phyloP scores from a whole-genome alignment of 1,284 basidiomycete species.

The Ceratobasidium sp. region DNA sequence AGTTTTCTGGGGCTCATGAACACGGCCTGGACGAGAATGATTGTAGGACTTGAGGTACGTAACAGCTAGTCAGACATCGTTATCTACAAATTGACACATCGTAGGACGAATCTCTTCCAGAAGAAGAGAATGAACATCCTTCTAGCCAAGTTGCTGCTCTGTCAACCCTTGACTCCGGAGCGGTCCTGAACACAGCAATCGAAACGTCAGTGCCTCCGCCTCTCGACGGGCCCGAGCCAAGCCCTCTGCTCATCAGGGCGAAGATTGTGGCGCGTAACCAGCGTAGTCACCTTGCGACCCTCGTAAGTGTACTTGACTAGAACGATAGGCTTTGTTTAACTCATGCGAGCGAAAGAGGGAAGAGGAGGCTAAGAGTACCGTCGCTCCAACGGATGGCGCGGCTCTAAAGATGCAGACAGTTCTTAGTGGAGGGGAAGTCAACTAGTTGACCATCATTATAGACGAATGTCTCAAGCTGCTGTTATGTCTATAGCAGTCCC shows the following conservation, averaged over 20 bases:
- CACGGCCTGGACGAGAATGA: constrained; percentile 77
- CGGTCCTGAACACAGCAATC: constrained; percentile 13
- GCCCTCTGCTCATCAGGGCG: constrained; percentile 56
- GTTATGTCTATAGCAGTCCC: too few relatives aligned
- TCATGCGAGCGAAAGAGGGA: constrained; percentile 65
- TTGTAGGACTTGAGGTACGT: constrained; percentile 65
- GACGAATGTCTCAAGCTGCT: too few relatives aligned
- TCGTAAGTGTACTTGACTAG: constrained; percentile 63
- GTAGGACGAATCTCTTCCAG: neutral
- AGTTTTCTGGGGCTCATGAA: constrained; percentile 72
- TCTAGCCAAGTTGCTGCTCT: neutral
- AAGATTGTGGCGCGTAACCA: constrained; percentile 69
- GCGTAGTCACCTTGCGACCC: constrained; percentile 67
- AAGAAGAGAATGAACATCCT: constrained; percentile 31
- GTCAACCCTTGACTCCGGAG: constrained; percentile 16
- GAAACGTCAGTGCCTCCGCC: constrained; percentile 33
- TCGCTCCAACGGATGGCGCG: constrained; percentile 77
- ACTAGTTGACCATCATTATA: too few relatives aligned
- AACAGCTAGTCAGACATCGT: neutral
- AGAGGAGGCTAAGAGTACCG: constrained; percentile 79
- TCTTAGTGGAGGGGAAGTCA: constrained; percentile 69
- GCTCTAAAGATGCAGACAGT: constrained; percentile 82
- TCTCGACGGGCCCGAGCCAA: neutral
- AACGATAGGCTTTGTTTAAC: neutral
- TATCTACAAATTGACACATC: neutral